Evolutionary conservation across 1,139 yeast species (phyloP).

Genomic region (Nakaseomyces sp.): DNA sequence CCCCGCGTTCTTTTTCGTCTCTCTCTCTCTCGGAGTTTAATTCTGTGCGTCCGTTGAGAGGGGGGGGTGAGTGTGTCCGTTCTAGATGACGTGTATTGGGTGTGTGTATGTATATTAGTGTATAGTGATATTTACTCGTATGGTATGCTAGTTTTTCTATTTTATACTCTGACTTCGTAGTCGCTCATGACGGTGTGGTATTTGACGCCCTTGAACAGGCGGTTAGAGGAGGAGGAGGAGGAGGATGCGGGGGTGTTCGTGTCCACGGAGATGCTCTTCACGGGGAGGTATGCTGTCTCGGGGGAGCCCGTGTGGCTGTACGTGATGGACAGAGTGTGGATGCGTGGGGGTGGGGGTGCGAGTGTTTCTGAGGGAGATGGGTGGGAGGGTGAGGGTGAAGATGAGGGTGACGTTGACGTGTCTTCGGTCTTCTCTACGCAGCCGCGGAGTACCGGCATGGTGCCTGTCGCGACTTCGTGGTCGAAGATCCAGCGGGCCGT

Average conservation of each 20-base stretch:
- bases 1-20: neutral
- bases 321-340: slow-evolving; percentile 37
- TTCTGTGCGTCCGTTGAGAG: neutral
- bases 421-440: slow-evolving; percentile 26
- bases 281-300: slow-evolving; percentile 50
- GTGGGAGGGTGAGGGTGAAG: too few relatives aligned
- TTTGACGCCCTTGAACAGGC: slow-evolving; percentile 89
- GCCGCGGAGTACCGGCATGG: slow-evolving; percentile 64
- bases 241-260: too few relatives aligned
- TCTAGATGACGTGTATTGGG: too few relatives aligned
- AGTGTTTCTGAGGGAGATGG: too few relatives aligned
- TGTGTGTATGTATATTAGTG: too few relatives aligned
- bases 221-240: too few relatives aligned
- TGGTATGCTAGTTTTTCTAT: too few relatives aligned
- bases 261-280: slow-evolving; percentile 54
- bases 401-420: neutral
- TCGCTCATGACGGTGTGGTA: slow-evolving; percentile 63
- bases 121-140: too few relatives aligned
- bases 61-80: too few relatives aligned
- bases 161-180: slow-evolving; percentile 37
- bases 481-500: slow-evolving; percentile 68
- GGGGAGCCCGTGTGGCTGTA: slow-evolving; percentile 54
- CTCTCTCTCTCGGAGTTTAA: slow-evolving; percentile 1
- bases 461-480: slow-evolving; percentile 52
- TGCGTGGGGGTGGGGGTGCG: neutral